Conservation (phyloP, 192 early-diverging fungal genomes). For the Linnemannia zychae region DNA sequence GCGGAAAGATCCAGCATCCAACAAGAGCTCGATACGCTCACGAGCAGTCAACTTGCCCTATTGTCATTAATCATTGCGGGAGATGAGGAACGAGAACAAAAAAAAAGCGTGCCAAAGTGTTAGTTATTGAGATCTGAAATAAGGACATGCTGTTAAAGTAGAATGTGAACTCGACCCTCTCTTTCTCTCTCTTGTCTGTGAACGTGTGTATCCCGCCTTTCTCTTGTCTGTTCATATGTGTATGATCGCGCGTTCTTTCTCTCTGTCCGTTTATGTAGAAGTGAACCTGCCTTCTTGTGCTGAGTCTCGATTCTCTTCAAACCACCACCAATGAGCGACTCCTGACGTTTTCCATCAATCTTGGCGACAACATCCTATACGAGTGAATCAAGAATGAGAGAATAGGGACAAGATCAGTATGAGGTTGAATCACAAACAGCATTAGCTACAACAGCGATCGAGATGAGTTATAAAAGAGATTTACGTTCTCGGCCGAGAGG, state of each 20-base stretch:
- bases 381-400: background rate
- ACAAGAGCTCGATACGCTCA: slow-evolving; percentile 87
- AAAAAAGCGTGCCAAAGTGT: background rate
- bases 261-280: background rate
- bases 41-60: slow-evolving; percentile 95
- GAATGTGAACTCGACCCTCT: background rate
- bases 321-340: slow-evolving; percentile 85
- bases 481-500: slow-evolving; percentile 51
- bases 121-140: background rate
- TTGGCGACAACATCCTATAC: slow-evolving; percentile 55
- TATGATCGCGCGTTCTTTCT: background rate
- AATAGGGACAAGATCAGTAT: slow-evolving; percentile 11
- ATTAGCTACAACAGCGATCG: background rate
- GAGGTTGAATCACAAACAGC: background rate
- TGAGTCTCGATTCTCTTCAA: slow-evolving; percentile 83
- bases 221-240: background rate
- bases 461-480: background rate
- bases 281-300: slow-evolving; percentile 79
- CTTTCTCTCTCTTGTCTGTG: background rate
- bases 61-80: background rate
- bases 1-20: slow-evolving; percentile 88
- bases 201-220: background rate
- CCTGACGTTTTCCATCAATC: slow-evolving; percentile 78
- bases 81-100: background rate
- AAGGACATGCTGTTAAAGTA: slow-evolving; percentile 1